A percentile compares a stretch with the other conserved stretches of the same genome.
phyloP scores from a whole-genome alignment of 148 eudicot genomes.

The Hydrangea macrophylla region DNA sequence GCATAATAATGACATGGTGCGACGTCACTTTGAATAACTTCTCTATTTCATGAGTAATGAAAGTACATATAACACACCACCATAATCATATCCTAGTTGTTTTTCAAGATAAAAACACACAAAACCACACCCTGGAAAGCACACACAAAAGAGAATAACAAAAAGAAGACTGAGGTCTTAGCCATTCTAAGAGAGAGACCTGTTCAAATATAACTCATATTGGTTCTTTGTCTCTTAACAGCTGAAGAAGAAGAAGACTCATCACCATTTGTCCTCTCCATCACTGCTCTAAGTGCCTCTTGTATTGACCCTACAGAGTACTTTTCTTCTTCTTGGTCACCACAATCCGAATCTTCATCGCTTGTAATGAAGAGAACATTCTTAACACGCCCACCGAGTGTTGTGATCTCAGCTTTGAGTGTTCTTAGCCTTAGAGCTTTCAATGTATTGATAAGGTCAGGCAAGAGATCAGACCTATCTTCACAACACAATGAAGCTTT shows the following conservation, averaged over 20 bases:
- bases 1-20: no score
- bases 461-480: slow-evolving; percentile 76
- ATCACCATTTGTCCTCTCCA: slow-evolving; percentile 72
- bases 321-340: slow-evolving; percentile 28
- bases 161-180: background rate
- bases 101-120: no score
- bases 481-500: slow-evolving; percentile 89
- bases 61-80: no score
- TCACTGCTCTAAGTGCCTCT: slow-evolving; percentile 75
- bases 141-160: background rate
- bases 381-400: slow-evolving; percentile 86
- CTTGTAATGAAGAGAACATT: slow-evolving; percentile 73
- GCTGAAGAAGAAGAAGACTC: slow-evolving; percentile 64
- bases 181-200: slow-evolving; percentile 37
- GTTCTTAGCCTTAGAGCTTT: slow-evolving; percentile 68
- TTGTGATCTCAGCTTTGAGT: slow-evolving; percentile 87
- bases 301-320: slow-evolving; percentile 62
- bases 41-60: no score
- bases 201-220: slow-evolving; percentile 37
- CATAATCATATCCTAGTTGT: no score
- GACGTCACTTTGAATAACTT: no score
- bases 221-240: slow-evolving; percentile 94
- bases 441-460: slow-evolving; percentile 78
- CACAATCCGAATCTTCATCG: slow-evolving; percentile 28
- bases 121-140: slow-evolving; percentile 14